Evolutionary conservation across 305 asterid species (phyloP), one percentile per base, ranked within the genome.

Genomic region (Plantago rigida): DNA sequence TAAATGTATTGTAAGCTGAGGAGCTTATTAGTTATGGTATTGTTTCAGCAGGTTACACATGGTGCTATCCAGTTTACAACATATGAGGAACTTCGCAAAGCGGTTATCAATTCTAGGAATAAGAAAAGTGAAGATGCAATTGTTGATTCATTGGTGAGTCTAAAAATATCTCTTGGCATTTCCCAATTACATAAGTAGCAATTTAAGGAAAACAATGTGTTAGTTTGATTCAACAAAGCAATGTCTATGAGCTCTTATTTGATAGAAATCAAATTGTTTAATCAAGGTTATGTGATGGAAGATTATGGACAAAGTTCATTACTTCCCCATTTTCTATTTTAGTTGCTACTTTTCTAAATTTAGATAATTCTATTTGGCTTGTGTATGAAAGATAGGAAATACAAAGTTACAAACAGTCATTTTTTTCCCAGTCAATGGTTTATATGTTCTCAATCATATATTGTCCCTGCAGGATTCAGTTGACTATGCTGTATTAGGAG

Each of bases 11-110:
- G 7, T 31, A 24, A 57, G 59, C 19, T 15, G 26, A 44, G 58
- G 44, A 78, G 64, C 47, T 59, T 54, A 54, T 26, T 76, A 67
- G 58, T 57, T 52, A 57, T 71, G 64, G 44, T 74, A 62, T 69
- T 70, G 72, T 63, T 72, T 77, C 82, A 84, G 94, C 97, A 86
- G 96, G 90, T 89, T 67, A 79, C 97, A 0, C 99, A 89, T 77
- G 99, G 97, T 46, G 97, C 97, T 59, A 86, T 92, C 69, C 99
- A 92, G 79, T 92, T 92, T 80, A 83, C 99, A 29, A 77, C 89
- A 52, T 92, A 92, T 22, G 97, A 86, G 73, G 97, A 92, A 81
- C 95, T 92, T 65, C 84, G 89, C 54, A 92, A 81, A 75, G 58
- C 69, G 70, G 68, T 78, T 60, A 49, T 82, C 64, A 56, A 69